phyloP scores from a whole-genome alignment of 352 stramenopile genomes.

The Phytophthora sansomeana region DNA sequence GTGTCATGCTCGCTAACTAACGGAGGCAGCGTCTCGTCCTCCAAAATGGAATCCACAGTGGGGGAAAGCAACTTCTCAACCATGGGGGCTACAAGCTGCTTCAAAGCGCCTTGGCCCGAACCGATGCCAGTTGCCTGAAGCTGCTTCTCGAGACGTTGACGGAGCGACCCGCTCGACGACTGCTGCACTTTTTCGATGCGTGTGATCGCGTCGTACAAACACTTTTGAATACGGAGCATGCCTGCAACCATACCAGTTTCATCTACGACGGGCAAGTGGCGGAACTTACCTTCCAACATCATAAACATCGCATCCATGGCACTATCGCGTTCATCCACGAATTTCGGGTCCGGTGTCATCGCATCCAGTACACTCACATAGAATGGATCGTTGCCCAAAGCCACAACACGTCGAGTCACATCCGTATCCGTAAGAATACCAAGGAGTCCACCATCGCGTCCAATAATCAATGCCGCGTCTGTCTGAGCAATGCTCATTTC shows the following conservation, averaged over 20 bases:
- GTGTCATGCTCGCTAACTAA: constrained; percentile 81
- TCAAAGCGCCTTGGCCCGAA: constrained; percentile 65
- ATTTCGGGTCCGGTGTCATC: constrained; percentile 91
- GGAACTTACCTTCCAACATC: constrained; percentile 94
- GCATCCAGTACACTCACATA: constrained; percentile 86
- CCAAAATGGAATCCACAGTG: constrained; percentile 83
- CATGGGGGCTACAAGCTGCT: constrained; percentile 84
- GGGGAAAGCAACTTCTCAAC: constrained; percentile 89
- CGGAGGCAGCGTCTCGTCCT: constrained; percentile 79
- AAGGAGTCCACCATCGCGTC: constrained; percentile 85
- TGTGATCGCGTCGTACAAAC: constrained; percentile 98
- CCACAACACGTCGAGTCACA: constrained; percentile 86
- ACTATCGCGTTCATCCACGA: constrained; percentile 89
- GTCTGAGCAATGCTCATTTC: constrained; percentile 92
- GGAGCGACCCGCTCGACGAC: constrained; percentile 73
- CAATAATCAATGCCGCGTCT: constrained; percentile 95
- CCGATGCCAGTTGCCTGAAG: constrained; percentile 69
- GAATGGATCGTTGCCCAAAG: constrained; percentile 84
- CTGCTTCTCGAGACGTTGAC: constrained; percentile 82
- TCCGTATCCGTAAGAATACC: constrained; percentile 97
- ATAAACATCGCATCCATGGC: constrained; percentile 93
- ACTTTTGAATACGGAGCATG: constrained; percentile 99
- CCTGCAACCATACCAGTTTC: constrained; percentile 92
- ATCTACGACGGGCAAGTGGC: constrained; percentile 96
- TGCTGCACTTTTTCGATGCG: constrained; percentile 94